phyloP scores from a whole-genome alignment of 805 yeast species.

The Wickerhamiella dianesei region DNA sequence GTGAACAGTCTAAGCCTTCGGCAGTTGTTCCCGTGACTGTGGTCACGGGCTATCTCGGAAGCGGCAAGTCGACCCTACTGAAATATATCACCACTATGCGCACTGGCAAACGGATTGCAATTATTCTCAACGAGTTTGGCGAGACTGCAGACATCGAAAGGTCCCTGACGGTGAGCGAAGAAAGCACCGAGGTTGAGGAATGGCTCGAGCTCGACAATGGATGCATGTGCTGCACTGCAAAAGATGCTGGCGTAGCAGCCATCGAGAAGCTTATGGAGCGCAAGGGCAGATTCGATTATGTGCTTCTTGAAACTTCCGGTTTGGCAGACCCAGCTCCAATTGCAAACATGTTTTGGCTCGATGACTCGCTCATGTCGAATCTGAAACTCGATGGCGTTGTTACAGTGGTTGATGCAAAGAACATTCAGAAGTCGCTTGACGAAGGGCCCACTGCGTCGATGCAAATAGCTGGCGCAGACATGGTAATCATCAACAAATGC shows the following conservation, averaged over 20 bases:
- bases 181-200: conserved; percentile 55
- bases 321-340: conserved; percentile 97
- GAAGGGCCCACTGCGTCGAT: conserved; percentile 68
- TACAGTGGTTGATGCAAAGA: conserved; percentile 60
- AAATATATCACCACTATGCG: conserved; percentile 51
- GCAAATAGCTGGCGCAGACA: conserved; percentile 85
- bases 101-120: conserved; percentile 68
- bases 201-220: conserved; percentile 97
- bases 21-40: conserved; percentile 69
- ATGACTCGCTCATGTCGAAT: conserved; percentile 70
- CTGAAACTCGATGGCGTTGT: conserved; percentile 86
- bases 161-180: conserved; percentile 47
- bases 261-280: conserved; percentile 73
- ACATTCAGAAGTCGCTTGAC: conserved; percentile 50
- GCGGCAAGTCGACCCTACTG: conserved; percentile 77
- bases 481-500: conserved; percentile 61
- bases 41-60: conserved; percentile 87
- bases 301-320: conserved; percentile 89
- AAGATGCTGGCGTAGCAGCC: conserved; percentile 88
- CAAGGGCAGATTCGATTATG: conserved; percentile 69
- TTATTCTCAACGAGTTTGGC: conserved; percentile 79
- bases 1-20: conserved; percentile 1
- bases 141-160: conserved; percentile 84
- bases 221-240: conserved; percentile 90
- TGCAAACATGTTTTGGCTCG: conserved; percentile 95